A percentile compares a stretch with the other conserved stretches of the same genome.
phyloP scores from a whole-genome alignment of 768 basidiomycete genomes.

The Hypsizygus marmoreus region DNA sequence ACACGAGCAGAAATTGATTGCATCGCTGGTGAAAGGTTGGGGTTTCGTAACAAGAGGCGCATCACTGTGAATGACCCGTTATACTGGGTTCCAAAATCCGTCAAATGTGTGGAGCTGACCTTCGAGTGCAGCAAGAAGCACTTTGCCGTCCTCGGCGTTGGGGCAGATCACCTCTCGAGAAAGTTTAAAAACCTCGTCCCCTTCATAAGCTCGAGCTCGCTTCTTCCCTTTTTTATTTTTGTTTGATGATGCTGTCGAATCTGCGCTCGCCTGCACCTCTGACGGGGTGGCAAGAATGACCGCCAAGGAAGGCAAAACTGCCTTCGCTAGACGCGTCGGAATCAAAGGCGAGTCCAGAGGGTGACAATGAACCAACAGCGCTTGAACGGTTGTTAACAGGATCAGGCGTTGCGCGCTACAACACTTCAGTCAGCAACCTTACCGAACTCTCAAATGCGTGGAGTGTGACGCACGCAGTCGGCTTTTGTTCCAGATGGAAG shows the following conservation, averaged over 20 bases:
- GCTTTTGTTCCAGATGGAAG: slow-evolving; percentile 63
- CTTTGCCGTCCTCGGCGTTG: slow-evolving; percentile 50
- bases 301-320: slow-evolving; percentile 50
- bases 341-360: slow-evolving; percentile 50
- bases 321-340: slow-evolving; percentile 55
- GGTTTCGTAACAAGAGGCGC: slow-evolving; percentile 46
- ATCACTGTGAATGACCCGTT: slow-evolving; percentile 43
- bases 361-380: slow-evolving; percentile 44
- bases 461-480: slow-evolving; percentile 42
- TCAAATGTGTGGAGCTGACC: slow-evolving; percentile 41
- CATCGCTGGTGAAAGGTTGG: slow-evolving; percentile 51
- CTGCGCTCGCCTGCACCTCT: slow-evolving; percentile 25
- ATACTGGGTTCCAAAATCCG: background rate
- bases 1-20: slow-evolving; percentile 62
- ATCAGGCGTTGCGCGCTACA: slow-evolving; percentile 37
- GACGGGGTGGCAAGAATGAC: slow-evolving; percentile 45
- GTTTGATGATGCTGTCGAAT: slow-evolving; percentile 21
- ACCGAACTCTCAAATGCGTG: background rate
- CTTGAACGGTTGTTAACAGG: slow-evolving; percentile 47
- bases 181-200: slow-evolving; percentile 67
- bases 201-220: slow-evolving; percentile 69
- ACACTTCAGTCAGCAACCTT: too few relatives aligned
- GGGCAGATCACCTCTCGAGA: slow-evolving; percentile 49
- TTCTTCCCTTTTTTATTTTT: slow-evolving; percentile 65
- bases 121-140: slow-evolving; percentile 55